Evolutionary conservation across 768 basidiomycete genomes (phyloP).

Genomic region (Gyrodon lividus): DNA sequence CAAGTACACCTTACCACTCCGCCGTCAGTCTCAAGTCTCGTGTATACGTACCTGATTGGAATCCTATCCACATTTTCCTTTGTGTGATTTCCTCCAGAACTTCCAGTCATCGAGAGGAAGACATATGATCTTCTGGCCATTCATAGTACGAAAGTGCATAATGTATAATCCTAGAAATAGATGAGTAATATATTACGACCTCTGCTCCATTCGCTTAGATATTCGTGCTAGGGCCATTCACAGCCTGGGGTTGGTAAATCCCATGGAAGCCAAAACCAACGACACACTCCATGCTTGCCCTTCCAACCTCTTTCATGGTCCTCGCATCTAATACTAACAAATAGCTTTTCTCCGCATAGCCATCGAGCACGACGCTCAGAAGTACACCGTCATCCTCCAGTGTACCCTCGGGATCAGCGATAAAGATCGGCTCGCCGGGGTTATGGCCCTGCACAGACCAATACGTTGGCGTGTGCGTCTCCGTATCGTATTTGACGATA

Average conservation of each 20-base stretch:
- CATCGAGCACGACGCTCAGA: conserved; percentile 38
- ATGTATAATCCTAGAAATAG: neutral
- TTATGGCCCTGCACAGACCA: conserved; percentile 32
- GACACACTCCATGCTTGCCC: conserved; percentile 33
- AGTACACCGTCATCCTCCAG: conserved; percentile 39
- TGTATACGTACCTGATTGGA: too few species aligned
- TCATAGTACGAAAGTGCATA: neutral
- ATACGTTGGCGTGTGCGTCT: conserved; percentile 17
- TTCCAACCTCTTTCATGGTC: conserved; percentile 35
- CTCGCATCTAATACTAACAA: conserved; percentile 38
- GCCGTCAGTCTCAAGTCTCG: too few species aligned
- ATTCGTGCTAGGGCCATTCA: conserved; percentile 18
- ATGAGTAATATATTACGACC: neutral
- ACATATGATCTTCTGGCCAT: too few species aligned
- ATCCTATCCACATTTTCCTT: too few species aligned
- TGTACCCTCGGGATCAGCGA: conserved; percentile 27
- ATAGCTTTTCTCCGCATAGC: conserved; percentile 29
- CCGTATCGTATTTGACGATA: conserved; percentile 37
- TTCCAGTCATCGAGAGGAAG: too few species aligned
- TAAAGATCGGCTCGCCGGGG: conserved; percentile 39
- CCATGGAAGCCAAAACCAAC: conserved; percentile 41
- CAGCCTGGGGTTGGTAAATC: conserved; percentile 12
- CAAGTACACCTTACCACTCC: too few species aligned
- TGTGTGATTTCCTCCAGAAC: too few species aligned
- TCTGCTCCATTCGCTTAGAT: conserved; percentile 14